phyloP scores from a whole-genome alignment of 371 early-diverging fungal genomes.

The Blakeslea trispora region DNA sequence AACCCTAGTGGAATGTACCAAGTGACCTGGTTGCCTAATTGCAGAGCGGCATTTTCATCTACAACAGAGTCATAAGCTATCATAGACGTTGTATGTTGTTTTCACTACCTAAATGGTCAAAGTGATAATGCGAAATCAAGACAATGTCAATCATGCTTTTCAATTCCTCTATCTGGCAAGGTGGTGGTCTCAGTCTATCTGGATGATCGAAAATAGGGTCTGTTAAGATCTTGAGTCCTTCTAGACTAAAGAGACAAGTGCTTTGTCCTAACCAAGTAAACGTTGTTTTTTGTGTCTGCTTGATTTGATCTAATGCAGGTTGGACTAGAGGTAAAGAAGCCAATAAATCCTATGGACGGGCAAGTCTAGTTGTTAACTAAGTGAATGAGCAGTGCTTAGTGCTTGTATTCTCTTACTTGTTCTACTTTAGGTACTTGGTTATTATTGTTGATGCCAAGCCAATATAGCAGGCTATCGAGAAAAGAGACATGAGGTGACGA shows the following conservation, averaged over 20 bases:
- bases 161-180: slow-evolving; percentile 51
- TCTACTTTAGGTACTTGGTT: slow-evolving; percentile 13
- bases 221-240: slow-evolving; percentile 60
- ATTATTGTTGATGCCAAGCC: slow-evolving; percentile 30
- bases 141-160: slow-evolving; percentile 55
- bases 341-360: slow-evolving; percentile 19
- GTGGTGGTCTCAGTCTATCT: slow-evolving; percentile 50
- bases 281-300: slow-evolving; percentile 24
- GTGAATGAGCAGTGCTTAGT: background rate
- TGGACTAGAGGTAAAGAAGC: slow-evolving; percentile 38
- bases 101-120: slow-evolving; percentile 65
- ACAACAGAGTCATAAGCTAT: background rate
- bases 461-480: slow-evolving; percentile 51
- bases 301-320: slow-evolving; percentile 40
- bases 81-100: background rate
- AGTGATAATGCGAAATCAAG: slow-evolving; percentile 58
- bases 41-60: slow-evolving; percentile 51
- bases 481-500: slow-evolving; percentile 29
- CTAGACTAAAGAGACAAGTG: slow-evolving; percentile 59
- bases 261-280: slow-evolving; percentile 63
- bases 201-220: slow-evolving; percentile 60
- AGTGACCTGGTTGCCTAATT: slow-evolving; percentile 55
- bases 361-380: too few relatives aligned
- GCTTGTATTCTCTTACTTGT: slow-evolving; percentile 3
- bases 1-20: slow-evolving; percentile 69